phyloP scores from a whole-genome alignment of 2,329 filamentous ascomycete species.

The Penicillium sp. region DNA sequence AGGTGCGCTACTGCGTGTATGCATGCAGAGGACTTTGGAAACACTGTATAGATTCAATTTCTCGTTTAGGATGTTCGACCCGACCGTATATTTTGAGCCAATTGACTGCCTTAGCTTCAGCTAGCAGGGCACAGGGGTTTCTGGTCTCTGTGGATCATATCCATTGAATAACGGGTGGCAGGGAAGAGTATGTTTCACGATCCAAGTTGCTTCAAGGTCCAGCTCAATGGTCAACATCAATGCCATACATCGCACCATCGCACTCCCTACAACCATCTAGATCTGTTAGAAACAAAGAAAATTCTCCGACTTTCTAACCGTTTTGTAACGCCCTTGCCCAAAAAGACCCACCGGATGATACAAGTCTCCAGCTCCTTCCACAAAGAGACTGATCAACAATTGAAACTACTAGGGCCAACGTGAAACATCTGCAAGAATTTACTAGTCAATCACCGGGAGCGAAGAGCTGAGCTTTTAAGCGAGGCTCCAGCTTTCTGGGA shows the following conservation, averaged over 20 bases:
- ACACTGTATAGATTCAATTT: neutral
- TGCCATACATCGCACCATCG: neutral
- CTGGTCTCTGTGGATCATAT: neutral
- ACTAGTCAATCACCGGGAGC: neutral
- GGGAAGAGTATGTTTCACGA: neutral
- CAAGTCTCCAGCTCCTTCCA: neutral
- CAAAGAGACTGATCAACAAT: neutral
- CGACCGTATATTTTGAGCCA: neutral
- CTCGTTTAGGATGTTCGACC: neutral
- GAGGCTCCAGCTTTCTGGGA: neutral
- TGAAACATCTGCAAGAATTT: neutral
- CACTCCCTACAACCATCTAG: neutral
- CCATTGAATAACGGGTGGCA: neutral
- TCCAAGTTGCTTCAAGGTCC: neutral
- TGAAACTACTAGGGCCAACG: neutral
- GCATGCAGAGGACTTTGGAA: neutral
- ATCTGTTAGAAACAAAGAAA: neutral
- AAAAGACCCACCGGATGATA: neutral
- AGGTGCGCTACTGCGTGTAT: neutral
- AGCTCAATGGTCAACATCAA: neutral
- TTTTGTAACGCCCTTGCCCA: neutral
- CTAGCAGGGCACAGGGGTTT: neutral
- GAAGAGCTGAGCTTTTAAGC: neutral
- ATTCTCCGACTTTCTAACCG: neutral
- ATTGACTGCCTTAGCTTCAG: neutral